These are phyloP conservation scores for Phoma herbarum DNA, from an alignment of 2,329 filamentous ascomycete species.

Conservation along the genomic window DNA sequence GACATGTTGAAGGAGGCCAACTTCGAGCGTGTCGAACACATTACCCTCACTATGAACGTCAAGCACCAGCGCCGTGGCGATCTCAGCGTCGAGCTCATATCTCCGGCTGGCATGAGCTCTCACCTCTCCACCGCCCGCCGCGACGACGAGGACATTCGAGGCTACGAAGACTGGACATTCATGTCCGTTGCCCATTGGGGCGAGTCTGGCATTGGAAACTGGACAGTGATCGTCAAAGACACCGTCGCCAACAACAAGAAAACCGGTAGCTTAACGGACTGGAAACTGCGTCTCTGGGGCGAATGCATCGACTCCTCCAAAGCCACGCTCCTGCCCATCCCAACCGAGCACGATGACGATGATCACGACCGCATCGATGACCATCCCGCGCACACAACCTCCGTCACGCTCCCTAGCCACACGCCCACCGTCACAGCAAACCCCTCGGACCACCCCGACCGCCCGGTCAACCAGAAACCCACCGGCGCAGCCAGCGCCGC, in stretches of 20 bases:
- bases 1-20: conserved; percentile 85
- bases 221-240: conserved; percentile 92
- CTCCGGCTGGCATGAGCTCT: conserved; percentile 81
- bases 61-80: conserved; percentile 88
- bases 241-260: conserved; percentile 74
- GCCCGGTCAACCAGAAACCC: conserved; percentile 69
- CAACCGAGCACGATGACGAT: conserved; percentile 81
- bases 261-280: conserved; percentile 84
- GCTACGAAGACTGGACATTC: conserved; percentile 97
- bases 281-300: conserved; percentile 94
- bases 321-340: conserved; percentile 80
- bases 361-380: conserved; percentile 73
- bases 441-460: conserved; percentile 58
- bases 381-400: conserved; percentile 68
- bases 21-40: conserved; percentile 86
- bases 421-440: conserved; percentile 58
- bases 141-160: conserved; percentile 70
- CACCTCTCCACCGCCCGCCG: conserved; percentile 81
- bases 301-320: conserved; percentile 80
- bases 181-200: conserved; percentile 99
- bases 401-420: conserved; percentile 56
- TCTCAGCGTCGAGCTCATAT: conserved; percentile 88
- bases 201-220: conserved; percentile 84
- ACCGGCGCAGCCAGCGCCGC: conserved; percentile 36
- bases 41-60: conserved; percentile 97